Percentiles rank a stretch among this genome's conserved stretches.
phyloP scores from a whole-genome alignment of 495 filamentous ascomycete genomes.

The Trichoderma virens region DNA sequence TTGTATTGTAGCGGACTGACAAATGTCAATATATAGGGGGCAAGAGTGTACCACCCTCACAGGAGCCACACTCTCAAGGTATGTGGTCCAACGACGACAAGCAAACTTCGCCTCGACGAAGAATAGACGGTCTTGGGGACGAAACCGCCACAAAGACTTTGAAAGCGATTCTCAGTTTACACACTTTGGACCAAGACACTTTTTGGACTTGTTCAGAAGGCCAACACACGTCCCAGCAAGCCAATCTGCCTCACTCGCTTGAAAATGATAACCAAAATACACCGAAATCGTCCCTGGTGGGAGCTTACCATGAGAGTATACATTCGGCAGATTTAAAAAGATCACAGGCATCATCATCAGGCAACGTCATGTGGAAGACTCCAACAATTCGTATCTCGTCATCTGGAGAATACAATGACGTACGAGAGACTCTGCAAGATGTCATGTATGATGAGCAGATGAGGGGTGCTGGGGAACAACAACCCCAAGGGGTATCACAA shows the following conservation, averaged over 20 bases:
- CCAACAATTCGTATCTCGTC: not conserved
- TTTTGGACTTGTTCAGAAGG: not conserved
- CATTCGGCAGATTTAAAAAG: not conserved
- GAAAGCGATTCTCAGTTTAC: not conserved
- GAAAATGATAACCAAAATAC: not conserved
- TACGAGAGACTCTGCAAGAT: not conserved
- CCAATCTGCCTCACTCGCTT: not conserved
- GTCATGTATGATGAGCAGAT: not conserved
- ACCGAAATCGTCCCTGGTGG: not conserved
- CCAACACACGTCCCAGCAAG: not conserved
- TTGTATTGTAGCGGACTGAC: not conserved
- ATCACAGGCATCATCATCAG: not conserved
- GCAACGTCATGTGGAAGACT: not conserved
- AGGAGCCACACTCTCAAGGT: not conserved
- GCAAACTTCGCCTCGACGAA: not conserved
- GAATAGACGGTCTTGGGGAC: not conserved
- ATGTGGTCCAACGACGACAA: not conserved
- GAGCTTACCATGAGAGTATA: not conserved
- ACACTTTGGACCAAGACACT: not conserved
- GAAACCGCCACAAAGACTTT: not conserved
- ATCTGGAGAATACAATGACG: not conserved
- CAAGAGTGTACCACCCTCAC: not conserved
- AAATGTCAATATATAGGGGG: not conserved
- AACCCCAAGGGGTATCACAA: not conserved
- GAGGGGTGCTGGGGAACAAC: no score